Conservation (phyloP, 164 flowering plant species). For the Piper betle region DNA sequence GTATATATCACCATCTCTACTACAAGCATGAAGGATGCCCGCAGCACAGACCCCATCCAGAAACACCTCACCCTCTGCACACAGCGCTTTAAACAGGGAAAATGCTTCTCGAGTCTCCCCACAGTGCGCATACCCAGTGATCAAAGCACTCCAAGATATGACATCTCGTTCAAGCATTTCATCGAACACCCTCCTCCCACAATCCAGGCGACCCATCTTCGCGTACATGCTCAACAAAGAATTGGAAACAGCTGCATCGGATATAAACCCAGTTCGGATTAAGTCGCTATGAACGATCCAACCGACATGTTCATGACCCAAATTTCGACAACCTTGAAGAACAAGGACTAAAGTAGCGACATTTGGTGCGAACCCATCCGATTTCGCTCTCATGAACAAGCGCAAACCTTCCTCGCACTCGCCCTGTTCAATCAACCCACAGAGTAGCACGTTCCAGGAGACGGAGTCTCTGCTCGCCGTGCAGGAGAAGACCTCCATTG, state of each 20-base stretch:
- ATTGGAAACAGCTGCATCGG: slow-evolving; percentile 41
- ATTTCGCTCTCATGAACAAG: slow-evolving; percentile 39
- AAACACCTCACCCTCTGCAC: slow-evolving; percentile 13
- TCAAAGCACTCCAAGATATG: slow-evolving; percentile 77
- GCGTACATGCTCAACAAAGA: slow-evolving; percentile 43
- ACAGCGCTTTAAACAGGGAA: slow-evolving; percentile 43
- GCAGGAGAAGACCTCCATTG: slow-evolving; percentile 23
- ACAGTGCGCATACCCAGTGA: slow-evolving; percentile 36
- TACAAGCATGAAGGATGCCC: slow-evolving; percentile 54
- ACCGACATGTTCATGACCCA: slow-evolving; percentile 21
- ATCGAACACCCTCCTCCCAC: slow-evolving; percentile 45
- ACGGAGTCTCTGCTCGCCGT: slow-evolving; percentile 41
- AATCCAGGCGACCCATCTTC: slow-evolving; percentile 14
- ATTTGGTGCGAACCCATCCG: slow-evolving; percentile 49
- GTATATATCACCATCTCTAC: slow-evolving; percentile 15
- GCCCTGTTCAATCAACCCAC: slow-evolving; percentile 37
- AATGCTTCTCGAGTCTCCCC: slow-evolving; percentile 31
- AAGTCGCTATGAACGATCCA: slow-evolving; percentile 36
- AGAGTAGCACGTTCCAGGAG: slow-evolving; percentile 62
- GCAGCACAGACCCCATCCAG: slow-evolving; percentile 48
- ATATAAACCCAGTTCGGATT: slow-evolving; percentile 36
- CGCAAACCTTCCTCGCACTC: slow-evolving; percentile 29
- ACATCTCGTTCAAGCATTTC: slow-evolving; percentile 70
- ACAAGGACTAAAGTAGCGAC: slow-evolving; percentile 53
- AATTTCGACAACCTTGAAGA: slow-evolving; percentile 34